These are phyloP conservation scores for Aspergillus awamori DNA, from an alignment of 2,329 filamentous ascomycete species.

Conservation along the genomic window DNA sequence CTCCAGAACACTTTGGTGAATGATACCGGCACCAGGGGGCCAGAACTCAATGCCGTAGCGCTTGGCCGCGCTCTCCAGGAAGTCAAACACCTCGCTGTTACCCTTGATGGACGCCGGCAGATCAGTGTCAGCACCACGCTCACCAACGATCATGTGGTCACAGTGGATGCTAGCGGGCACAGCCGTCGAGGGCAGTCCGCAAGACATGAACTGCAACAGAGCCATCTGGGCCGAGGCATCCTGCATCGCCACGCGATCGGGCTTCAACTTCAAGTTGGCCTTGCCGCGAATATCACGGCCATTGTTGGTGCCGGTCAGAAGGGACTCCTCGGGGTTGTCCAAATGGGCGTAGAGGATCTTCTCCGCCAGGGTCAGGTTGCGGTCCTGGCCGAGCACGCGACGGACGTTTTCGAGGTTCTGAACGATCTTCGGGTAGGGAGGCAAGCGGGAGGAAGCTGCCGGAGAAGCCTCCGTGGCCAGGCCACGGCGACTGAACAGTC, in stretches of 20 bases:
- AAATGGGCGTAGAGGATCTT: slow-evolving; percentile 98
- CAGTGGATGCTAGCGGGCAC: slow-evolving; percentile 98
- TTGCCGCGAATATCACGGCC: slow-evolving; percentile 80
- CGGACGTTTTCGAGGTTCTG: slow-evolving; percentile 75
- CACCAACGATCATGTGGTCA: slow-evolving; percentile 97
- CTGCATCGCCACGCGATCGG: slow-evolving; percentile 97
- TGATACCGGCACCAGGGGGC: slow-evolving; percentile 91
- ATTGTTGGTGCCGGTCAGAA: slow-evolving; percentile 80
- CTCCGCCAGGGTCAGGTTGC: slow-evolving; percentile 82
- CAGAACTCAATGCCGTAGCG: slow-evolving; percentile 95
- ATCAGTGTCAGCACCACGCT: slow-evolving; percentile 85
- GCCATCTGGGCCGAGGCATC: slow-evolving; percentile 99
- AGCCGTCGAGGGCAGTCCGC: slow-evolving; percentile 82
- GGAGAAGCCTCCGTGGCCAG: slow-evolving; percentile 41
- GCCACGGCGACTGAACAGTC: slow-evolving; percentile 34
- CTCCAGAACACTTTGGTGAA: slow-evolving; percentile 96
- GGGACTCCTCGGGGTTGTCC: slow-evolving; percentile 83
- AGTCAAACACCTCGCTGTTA: slow-evolving; percentile 97
- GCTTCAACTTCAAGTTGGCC: slow-evolving; percentile 94
- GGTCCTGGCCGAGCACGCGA: slow-evolving; percentile 66
- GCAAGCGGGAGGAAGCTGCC: slow-evolving; percentile 57
- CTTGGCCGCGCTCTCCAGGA: slow-evolving; percentile 87
- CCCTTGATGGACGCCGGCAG: slow-evolving; percentile 80
- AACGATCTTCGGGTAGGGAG: slow-evolving; percentile 81
- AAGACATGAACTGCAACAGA: slow-evolving; percentile 97